Percentiles rank a stretch among this genome's conserved stretches.
These are phyloP conservation scores for Protea cynaroides DNA, from an alignment of 164 flowering plant genomes.

Conservation along the genomic window DNA sequence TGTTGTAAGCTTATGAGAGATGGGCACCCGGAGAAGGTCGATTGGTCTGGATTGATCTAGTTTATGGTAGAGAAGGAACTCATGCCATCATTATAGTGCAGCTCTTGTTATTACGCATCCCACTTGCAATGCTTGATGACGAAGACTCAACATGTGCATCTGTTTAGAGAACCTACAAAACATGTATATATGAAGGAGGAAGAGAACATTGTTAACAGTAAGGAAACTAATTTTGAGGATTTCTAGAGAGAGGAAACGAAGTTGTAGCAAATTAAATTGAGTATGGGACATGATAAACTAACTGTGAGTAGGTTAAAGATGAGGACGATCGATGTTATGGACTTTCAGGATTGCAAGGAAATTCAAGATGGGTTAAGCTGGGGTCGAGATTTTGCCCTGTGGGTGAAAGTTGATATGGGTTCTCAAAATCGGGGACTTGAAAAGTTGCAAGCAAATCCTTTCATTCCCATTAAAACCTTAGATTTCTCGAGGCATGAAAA, in stretches of 20 bases:
- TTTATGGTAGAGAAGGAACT: slow-evolving; percentile 92
- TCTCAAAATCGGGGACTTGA: no score
- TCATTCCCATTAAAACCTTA: slow-evolving; percentile 40
- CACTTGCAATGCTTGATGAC: slow-evolving; percentile 82
- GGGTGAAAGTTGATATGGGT: no score
- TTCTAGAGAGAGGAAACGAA: slow-evolving; percentile 20
- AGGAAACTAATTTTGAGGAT: slow-evolving; percentile 16
- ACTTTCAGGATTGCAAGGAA: slow-evolving; percentile 34
- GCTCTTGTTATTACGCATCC: slow-evolving; percentile 51
- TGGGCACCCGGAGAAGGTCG: slow-evolving; percentile 69
- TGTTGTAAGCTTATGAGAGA: slow-evolving; percentile 42
- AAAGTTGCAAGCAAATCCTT: slow-evolving; percentile 51
- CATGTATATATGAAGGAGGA: slow-evolving; percentile 16
- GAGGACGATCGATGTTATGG: slow-evolving; percentile 45
- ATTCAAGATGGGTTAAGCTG: no score
- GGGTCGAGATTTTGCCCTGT: no score
- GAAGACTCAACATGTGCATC: slow-evolving; percentile 40
- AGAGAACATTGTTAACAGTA: slow-evolving; percentile 5
- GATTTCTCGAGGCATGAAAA: slow-evolving; percentile 55
- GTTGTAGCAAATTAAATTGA: background rate
- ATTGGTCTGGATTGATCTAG: slow-evolving; percentile 81
- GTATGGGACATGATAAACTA: slow-evolving; percentile 20
- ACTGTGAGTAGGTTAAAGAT: slow-evolving; percentile 21
- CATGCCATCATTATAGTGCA: slow-evolving; percentile 28
- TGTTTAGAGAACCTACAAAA: slow-evolving; percentile 27